Conservation (phyloP, 805 yeast genomes). For the Isabelozyma heimii region DNA sequence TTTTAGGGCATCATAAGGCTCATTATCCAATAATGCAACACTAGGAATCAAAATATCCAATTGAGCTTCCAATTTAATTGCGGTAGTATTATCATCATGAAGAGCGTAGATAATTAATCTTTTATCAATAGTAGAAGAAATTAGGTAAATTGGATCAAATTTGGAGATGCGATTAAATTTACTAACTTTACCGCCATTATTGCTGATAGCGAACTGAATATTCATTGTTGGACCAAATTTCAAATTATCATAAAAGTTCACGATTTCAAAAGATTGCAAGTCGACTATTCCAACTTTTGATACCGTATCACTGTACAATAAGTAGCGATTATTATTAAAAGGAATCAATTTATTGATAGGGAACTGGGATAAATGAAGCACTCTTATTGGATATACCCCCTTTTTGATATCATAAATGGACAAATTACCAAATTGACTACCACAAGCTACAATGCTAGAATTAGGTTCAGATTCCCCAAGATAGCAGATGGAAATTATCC, state of each 20-base stretch:
- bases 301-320: conserved; percentile 26
- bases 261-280: conserved; percentile 9
- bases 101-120: conserved; percentile 19
- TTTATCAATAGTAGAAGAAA: conserved; percentile 20
- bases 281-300: conserved; percentile 28
- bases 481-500: conserved; percentile 22
- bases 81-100: conserved; percentile 13
- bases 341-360: conserved; percentile 17
- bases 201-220: conserved; percentile 9
- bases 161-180: conserved; percentile 3
- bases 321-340: conserved; percentile 13
- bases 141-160: conserved; percentile 21
- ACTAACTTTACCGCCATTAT: conserved; percentile 1
- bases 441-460: conserved; percentile 17
- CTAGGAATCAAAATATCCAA: conserved; percentile 12
- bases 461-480: conserved; percentile 5
- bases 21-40: conserved; percentile 1
- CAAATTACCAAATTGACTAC: conserved; percentile 30
- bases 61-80: conserved; percentile 11
- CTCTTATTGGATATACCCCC: conserved; percentile 11
- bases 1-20: not conserved
- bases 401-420: conserved; percentile 14
- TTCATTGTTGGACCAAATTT: conserved; percentile 19
- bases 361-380: conserved; percentile 19
- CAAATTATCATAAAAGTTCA: conserved; percentile 16